Percentiles rank a stretch among this genome's conserved stretches.
Conservation (phyloP, 2,329 filamentous ascomycete species). For the Ceratocystis variospora region DNA sequence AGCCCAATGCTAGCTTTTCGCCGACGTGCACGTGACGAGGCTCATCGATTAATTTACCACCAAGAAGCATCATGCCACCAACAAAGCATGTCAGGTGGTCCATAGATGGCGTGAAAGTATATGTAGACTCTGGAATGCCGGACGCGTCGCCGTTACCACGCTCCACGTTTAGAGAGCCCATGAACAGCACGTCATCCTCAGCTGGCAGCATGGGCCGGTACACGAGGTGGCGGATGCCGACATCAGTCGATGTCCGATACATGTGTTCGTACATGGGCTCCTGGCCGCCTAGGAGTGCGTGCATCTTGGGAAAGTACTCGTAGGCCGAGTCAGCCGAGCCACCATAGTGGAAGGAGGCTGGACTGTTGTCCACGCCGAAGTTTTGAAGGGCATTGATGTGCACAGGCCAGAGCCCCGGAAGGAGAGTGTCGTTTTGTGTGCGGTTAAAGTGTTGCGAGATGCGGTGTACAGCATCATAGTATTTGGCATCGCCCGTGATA, state of each 20-base stretch:
- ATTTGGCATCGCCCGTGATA: slow-evolving; percentile 45
- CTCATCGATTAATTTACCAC: slow-evolving; percentile 41
- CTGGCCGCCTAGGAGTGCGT: slow-evolving; percentile 50
- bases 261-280: slow-evolving; percentile 30
- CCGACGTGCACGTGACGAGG: slow-evolving; percentile 44
- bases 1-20: slow-evolving; percentile 46
- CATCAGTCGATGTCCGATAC: slow-evolving; percentile 37
- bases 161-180: slow-evolving; percentile 36
- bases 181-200: slow-evolving; percentile 46
- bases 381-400: slow-evolving; percentile 44
- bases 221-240: slow-evolving; percentile 48
- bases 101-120: slow-evolving; percentile 26
- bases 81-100: slow-evolving; percentile 53
- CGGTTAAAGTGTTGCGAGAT: slow-evolving; percentile 42
- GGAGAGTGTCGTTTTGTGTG: slow-evolving; percentile 38
- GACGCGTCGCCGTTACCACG: not conserved
- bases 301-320: slow-evolving; percentile 54
- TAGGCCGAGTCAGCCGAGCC: slow-evolving; percentile 45
- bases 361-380: slow-evolving; percentile 30
- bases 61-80: slow-evolving; percentile 51
- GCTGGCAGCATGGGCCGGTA: slow-evolving; percentile 50
- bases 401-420: slow-evolving; percentile 52
- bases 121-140: slow-evolving; percentile 19
- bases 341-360: slow-evolving; percentile 37
- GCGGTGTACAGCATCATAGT: slow-evolving; percentile 47